Percentiles rank a stretch among this genome's conserved stretches.
Conservation (phyloP, 2,329 filamentous ascomycete species). For the Hysterium pulicare region DNA sequence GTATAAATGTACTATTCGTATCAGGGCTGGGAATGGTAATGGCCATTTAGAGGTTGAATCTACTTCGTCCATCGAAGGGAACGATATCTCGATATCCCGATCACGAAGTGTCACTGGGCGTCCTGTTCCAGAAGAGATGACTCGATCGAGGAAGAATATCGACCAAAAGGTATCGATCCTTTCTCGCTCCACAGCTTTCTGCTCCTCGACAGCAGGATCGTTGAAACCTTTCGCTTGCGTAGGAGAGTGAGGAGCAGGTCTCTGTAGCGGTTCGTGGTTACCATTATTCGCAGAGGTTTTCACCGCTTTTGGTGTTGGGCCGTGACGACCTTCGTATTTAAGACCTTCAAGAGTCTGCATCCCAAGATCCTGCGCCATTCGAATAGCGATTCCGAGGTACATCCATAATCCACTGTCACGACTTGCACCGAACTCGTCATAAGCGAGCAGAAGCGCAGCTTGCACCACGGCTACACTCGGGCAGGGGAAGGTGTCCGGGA, state of each 20-base stretch:
- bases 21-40: slow-evolving; percentile 73
- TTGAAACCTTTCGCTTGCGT: slow-evolving; percentile 27
- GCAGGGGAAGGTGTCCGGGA: slow-evolving; percentile 78
- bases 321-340: slow-evolving; percentile 53
- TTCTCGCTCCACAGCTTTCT: slow-evolving; percentile 70
- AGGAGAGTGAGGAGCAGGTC: slow-evolving; percentile 52
- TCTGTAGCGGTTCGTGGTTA: slow-evolving; percentile 47
- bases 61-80: slow-evolving; percentile 56
- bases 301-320: slow-evolving; percentile 56
- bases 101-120: slow-evolving; percentile 79
- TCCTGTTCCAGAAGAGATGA: slow-evolving; percentile 84
- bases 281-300: slow-evolving; percentile 33
- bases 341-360: slow-evolving; percentile 79
- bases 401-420: slow-evolving; percentile 91
- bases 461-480: slow-evolving; percentile 82
- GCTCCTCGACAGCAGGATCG: slow-evolving; percentile 48
- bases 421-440: slow-evolving; percentile 83
- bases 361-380: slow-evolving; percentile 76
- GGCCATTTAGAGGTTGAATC: slow-evolving; percentile 63
- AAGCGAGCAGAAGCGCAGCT: slow-evolving; percentile 77
- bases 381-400: slow-evolving; percentile 84
- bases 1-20: slow-evolving; percentile 82
- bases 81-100: slow-evolving; percentile 77
- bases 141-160: slow-evolving; percentile 80
- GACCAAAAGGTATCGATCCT: slow-evolving; percentile 87